phyloP scores from a whole-genome alignment of 495 filamentous ascomycete species.

The Symbiotaphrina buchneri region DNA sequence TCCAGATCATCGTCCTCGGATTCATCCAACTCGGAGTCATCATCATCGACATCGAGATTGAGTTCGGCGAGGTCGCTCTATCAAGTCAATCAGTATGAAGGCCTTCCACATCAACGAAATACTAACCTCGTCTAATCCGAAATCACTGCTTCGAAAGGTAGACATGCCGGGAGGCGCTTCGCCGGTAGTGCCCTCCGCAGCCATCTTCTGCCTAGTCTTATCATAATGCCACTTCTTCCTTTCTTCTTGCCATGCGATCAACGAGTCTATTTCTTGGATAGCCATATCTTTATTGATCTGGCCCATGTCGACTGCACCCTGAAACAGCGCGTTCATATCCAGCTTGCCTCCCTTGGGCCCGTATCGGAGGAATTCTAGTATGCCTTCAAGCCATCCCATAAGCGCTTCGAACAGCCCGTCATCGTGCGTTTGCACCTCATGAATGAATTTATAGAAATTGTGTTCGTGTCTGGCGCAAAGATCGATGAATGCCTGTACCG shows the following conservation, averaged over 20 bases:
- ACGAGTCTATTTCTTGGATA: conserved; percentile 56
- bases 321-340: conserved; percentile 85
- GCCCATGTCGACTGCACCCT: conserved; percentile 43
- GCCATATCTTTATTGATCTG: conserved; percentile 46
- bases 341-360: conserved; percentile 59
- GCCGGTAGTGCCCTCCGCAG: conserved; percentile 34
- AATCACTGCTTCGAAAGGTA: conserved; percentile 53
- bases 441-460: conserved; percentile 97
- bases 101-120: conserved; percentile 3
- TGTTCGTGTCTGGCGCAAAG: conserved; percentile 85
- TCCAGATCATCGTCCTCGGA: conserved; percentile 61
- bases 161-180: conserved; percentile 20
- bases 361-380: conserved; percentile 75
- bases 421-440: conserved; percentile 96
- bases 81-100: conserved; percentile 6
- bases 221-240: conserved; percentile 93
- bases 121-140: conserved; percentile 62
- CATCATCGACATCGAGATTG: conserved; percentile 48
- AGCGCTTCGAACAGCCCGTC: conserved; percentile 87
- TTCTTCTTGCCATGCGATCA: conserved; percentile 86
- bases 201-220: conserved; percentile 98
- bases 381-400: conserved; percentile 96
- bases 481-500: conserved; percentile 96
- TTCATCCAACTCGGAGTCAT: conserved; percentile 37
- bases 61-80: conserved; percentile 62